phyloP scores from a whole-genome alignment of 1,284 basidiomycete species.

The Albatrellus sp. region DNA sequence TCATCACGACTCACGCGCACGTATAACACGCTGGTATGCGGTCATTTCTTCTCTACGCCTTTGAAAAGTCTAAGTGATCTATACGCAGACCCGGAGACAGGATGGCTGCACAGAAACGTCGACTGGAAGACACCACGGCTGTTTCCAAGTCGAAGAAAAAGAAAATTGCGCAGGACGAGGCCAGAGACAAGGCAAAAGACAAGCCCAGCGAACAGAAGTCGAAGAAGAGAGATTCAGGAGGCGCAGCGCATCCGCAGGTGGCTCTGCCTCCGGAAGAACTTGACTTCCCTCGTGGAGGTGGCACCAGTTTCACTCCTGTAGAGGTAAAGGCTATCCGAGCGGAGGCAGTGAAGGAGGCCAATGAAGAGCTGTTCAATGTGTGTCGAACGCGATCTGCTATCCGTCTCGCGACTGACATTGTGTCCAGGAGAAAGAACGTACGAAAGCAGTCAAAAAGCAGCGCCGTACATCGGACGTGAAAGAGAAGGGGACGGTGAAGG shows the following conservation, averaged over 20 bases:
- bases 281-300: constrained; percentile 91
- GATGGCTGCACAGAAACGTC: constrained; percentile 34
- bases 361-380: constrained; percentile 67
- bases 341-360: constrained; percentile 78
- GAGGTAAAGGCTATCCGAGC: constrained; percentile 81
- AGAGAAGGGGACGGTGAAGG: constrained; percentile 17
- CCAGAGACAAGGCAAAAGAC: constrained; percentile 16
- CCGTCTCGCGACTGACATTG: constrained; percentile 2
- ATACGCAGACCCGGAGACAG: constrained; percentile 3
- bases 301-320: constrained; percentile 74
- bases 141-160: constrained; percentile 43
- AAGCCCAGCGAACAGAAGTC: constrained; percentile 10
- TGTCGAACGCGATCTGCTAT: constrained; percentile 12
- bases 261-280: constrained; percentile 59
- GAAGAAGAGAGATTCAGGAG: too few species aligned
- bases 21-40: too few species aligned
- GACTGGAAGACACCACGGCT: constrained; percentile 37
- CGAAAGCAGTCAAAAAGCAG: constrained; percentile 28
- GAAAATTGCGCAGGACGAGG: constrained; percentile 21
- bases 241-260: constrained; percentile 18
- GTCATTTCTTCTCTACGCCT: neutral
- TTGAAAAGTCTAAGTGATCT: neutral
- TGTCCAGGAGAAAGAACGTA: constrained; percentile 22
- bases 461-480: constrained; percentile 40
- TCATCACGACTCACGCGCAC: too few species aligned